Evolutionary conservation across 2,329 filamentous ascomycete genomes (phyloP), one percentile per base, ranked within the genome.

Genomic region (Podosphaera aphanis): DNA sequence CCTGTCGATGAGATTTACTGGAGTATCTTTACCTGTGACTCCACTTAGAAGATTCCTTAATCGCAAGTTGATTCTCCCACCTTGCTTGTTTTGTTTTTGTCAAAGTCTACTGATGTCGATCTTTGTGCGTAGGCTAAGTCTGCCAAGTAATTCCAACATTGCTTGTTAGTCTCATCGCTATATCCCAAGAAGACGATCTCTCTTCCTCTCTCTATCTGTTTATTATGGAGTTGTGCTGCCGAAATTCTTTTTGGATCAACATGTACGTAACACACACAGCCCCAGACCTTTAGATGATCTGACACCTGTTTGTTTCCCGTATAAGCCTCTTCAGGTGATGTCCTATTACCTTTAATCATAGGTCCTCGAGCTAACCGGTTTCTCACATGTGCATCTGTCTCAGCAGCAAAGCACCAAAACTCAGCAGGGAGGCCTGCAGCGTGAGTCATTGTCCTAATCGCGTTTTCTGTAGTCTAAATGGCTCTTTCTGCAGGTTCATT

Each of bases 381-480:
- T 21, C 38, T 23, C 3, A 23, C 21, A 7, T 23, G 19, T 7
- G 21, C 39, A 41, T 23, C 39, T 23, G 4, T 27, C 21, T 41
- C 38, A 5, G 38, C 38, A 15, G 38, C 38, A 41, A 43, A 43
- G 19, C 40, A 43, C 40, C 40, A 43, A 31, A 43, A 43, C 19
- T 43, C 40, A 18, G 23, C 40, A 7, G 40, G 23, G 27, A 5
- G 15, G 16, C 16, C 5, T 18, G 40, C 23, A 21, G 40, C 40
- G 18, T 43, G 40, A 19, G 40, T 43, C 40, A 43, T 43, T 21
- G 21, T 43, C 13, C 23, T 43, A 18, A 43, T 43, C 10, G 23
- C 25, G 13, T 43, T 29, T 31, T 43, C 40, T 19, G 40, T 41
- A 7, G 21, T 41, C 15, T 23, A 6, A n/a, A 41, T 41, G 15